Evolutionary conservation across 192 early-diverging fungal genomes (phyloP), one percentile per base, ranked within the genome.

Genomic region (Chytriomyces confervae): DNA sequence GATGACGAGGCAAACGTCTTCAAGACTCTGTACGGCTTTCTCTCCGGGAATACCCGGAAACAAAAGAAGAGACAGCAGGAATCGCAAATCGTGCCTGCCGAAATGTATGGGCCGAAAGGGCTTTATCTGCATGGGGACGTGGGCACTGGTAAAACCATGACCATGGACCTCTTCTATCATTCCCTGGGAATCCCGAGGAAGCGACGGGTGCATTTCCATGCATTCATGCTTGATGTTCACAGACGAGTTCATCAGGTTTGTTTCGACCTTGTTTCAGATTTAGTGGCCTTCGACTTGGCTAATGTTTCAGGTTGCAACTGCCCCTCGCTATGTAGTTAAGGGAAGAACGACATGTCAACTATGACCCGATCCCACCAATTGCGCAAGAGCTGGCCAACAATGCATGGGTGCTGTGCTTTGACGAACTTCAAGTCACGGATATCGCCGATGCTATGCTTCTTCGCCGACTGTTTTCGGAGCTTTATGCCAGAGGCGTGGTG

Each of bases 361-460:
- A 86, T 50, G 93, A 95, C 75, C 90, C 93, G 5, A 82, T 95
- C 5, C 88, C 90, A 0, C 84, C 84, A 0, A 89, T 99, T 65
- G 95, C 97, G 2, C 86, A 88, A 24, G 92, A 96, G 36, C 81
- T 99, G 29, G 92, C 94, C 16, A 86, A 86, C 36, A 90, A 94
- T 29, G 91, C 95, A 6, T 91, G 92, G 80, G 89, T 99, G 3
- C 83, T 98, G 6, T 99, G 97, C 79, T 94, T 98, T 85, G 97
- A 98, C 75, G 97, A 99, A 80, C 93, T 99, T 65, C 95, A 96
- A 77, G 97, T 99, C 7, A 99, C 97, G 2, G 95, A 99, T 80
- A 98, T 99, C 74, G 94, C 94, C 5, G 97, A 99, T 80, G 97
- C 97, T 69, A 97, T 97, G 97, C 91, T 97, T 46, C 75, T 97